These are phyloP conservation scores for Apiospora marii DNA, from an alignment of 2,329 filamentous ascomycete genomes.

Conservation along the genomic window DNA sequence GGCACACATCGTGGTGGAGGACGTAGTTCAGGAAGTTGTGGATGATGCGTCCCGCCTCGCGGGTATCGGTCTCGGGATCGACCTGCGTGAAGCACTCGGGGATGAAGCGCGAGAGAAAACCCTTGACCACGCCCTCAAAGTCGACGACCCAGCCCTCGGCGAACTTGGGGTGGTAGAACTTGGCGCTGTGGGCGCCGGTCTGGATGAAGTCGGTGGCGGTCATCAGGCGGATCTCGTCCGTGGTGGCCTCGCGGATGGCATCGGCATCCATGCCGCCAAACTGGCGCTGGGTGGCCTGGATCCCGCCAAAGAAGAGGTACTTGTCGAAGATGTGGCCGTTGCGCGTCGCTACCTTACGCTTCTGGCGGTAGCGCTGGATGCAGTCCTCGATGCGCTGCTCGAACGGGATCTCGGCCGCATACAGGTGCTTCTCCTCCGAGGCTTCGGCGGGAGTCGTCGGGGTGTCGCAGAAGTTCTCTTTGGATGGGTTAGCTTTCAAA, in stretches of 20 bases:
- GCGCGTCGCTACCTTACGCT: conserved; percentile 74
- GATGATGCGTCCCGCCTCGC: conserved; percentile 71
- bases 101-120: conserved; percentile 74
- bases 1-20: conserved; percentile 83
- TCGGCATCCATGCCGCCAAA: conserved; percentile 67
- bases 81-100: conserved; percentile 57
- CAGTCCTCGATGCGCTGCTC: conserved; percentile 79
- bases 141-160: conserved; percentile 76
- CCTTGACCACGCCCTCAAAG: conserved; percentile 78
- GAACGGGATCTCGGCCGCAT: conserved; percentile 47
- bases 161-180: conserved; percentile 59
- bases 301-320: conserved; percentile 84
- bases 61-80: conserved; percentile 62
- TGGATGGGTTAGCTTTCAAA: conserved; percentile 27
- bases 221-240: conserved; percentile 69
- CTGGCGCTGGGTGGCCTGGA: conserved; percentile 64
- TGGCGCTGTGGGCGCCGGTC: conserved; percentile 50
- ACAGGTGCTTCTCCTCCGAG: conserved; percentile 72
- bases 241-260: conserved; percentile 64
- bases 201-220: conserved; percentile 69
- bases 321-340: conserved; percentile 74
- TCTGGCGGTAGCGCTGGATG: conserved; percentile 80
- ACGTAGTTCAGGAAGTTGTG: conserved; percentile 91
- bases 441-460: conserved; percentile 77
- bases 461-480: conserved; percentile 79